phyloP scores from a whole-genome alignment of 1,139 yeast species.

The Diutina sp. region DNA sequence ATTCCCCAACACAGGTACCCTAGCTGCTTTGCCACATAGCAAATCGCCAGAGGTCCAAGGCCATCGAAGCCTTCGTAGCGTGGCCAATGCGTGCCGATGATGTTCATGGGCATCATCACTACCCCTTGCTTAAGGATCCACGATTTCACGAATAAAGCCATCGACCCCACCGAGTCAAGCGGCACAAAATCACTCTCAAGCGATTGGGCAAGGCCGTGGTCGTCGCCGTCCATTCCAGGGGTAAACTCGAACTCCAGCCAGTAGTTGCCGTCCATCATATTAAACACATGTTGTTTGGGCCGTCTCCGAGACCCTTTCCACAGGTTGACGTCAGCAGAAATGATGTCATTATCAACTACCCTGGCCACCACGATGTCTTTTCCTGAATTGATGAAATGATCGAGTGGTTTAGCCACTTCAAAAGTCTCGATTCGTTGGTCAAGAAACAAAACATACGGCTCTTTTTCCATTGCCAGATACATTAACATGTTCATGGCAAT shows the following conservation, averaged over 20 bases:
- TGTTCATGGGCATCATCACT: conserved; percentile 30
- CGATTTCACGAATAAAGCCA: conserved; percentile 29
- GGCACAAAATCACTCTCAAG: conserved; percentile 11
- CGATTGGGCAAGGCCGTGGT: conserved; percentile 8
- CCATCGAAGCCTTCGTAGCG: conserved; percentile 39
- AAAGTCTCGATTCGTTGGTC: conserved; percentile 29
- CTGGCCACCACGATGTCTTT: conserved; percentile 32
- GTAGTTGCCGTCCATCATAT: conserved; percentile 17
- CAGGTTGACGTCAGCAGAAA: conserved; percentile 16
- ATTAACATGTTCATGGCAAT: not conserved
- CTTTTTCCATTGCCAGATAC: conserved; percentile 5
- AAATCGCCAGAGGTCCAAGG: conserved; percentile 39
- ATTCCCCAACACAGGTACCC: conserved; percentile 34
- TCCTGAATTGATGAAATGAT: conserved; percentile 17
- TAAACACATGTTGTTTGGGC: conserved; percentile 21
- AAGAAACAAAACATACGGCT: conserved; percentile 23
- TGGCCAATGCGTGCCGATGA: conserved; percentile 36
- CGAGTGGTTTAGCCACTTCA: conserved; percentile 15
- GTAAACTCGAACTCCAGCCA: conserved; percentile 24
- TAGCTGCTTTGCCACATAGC: conserved; percentile 30
- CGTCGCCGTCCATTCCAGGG: conserved; percentile 13
- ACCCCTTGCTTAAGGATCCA: conserved; percentile 31
- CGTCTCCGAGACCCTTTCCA: conserved; percentile 33
- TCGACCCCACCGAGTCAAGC: conserved; percentile 39
- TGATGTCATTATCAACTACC: conserved; percentile 12